phyloP scores from a whole-genome alignment of 352 stramenopile species.

The Phytophthora sojae region DNA sequence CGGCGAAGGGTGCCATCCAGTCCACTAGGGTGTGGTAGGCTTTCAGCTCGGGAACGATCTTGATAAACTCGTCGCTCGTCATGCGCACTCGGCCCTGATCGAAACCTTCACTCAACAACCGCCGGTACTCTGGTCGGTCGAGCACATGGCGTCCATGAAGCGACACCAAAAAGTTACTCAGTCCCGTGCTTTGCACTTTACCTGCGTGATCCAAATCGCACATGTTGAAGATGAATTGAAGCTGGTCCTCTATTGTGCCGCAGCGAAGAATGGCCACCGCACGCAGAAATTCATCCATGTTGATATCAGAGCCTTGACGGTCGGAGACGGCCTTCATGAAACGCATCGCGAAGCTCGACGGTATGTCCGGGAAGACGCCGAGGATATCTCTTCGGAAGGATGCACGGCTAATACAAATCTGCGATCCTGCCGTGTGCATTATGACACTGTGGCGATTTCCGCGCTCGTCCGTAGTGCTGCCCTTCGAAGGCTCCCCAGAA shows the following conservation, averaged over 20 bases:
- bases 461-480: constrained; percentile 50
- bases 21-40: constrained; percentile 69
- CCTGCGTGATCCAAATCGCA: constrained; percentile 87
- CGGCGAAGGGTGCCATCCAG: constrained; percentile 87
- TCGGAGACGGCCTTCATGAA: constrained; percentile 91
- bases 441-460: constrained; percentile 55
- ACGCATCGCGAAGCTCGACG: constrained; percentile 88
- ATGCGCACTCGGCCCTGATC: constrained; percentile 84
- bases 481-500: constrained; percentile 32
- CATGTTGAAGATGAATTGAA: constrained; percentile 89
- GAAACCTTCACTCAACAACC: constrained; percentile 81
- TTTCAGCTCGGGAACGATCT: constrained; percentile 63
- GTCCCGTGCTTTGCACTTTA: constrained; percentile 86
- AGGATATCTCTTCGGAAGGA: constrained; percentile 89
- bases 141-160: constrained; percentile 81
- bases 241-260: constrained; percentile 77
- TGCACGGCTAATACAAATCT: constrained; percentile 84
- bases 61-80: constrained; percentile 76
- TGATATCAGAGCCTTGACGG: constrained; percentile 84
- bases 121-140: constrained; percentile 77
- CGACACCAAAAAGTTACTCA: constrained; percentile 89
- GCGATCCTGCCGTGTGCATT: constrained; percentile 72
- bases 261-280: constrained; percentile 80
- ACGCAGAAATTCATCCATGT: constrained; percentile 90
- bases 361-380: constrained; percentile 90